phyloP scores from a whole-genome alignment of 306 rosid genomes.

The Quercus berberidifolia region DNA sequence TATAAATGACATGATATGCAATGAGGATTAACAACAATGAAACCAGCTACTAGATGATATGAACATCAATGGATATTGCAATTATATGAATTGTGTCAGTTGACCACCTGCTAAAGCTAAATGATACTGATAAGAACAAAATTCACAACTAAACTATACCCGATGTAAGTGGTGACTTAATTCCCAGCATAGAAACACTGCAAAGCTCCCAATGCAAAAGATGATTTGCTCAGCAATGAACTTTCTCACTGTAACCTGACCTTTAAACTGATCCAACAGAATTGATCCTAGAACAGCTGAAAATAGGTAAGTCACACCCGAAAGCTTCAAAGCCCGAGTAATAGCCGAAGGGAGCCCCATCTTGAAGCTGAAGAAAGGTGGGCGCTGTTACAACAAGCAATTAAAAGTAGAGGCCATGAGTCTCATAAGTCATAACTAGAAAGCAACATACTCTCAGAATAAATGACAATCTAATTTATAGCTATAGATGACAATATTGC shows the following conservation, averaged over 20 bases:
- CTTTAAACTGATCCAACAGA: conserved; percentile 45
- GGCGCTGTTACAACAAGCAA: conserved; percentile 59
- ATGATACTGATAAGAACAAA: not conserved
- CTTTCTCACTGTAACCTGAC: conserved; percentile 24
- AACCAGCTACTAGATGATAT: not conserved
- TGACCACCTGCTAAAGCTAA: not conserved
- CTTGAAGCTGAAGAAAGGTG: conserved; percentile 90
- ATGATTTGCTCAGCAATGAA: conserved; percentile 47
- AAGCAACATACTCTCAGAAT: not conserved
- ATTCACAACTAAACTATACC: conserved; percentile 33
- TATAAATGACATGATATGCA: not conserved
- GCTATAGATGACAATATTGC: not conserved
- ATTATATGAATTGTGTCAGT: not conserved
- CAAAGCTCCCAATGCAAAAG: conserved; percentile 55
- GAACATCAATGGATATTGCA: not conserved
- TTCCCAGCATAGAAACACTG: conserved; percentile 78
- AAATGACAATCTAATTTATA: not conserved
- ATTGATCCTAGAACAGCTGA: conserved; percentile 47
- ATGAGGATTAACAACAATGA: not conserved
- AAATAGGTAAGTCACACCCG: conserved; percentile 46
- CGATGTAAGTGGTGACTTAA: conserved; percentile 69
- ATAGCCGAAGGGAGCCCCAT: conserved; percentile 77
- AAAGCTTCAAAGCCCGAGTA: conserved; percentile 60
- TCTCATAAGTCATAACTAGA: not conserved
- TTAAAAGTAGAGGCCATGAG: conserved; percentile 16